Evolutionary conservation across 495 filamentous ascomycete species (phyloP).

Genomic region (Podospora bellae-mahoneyi): DNA sequence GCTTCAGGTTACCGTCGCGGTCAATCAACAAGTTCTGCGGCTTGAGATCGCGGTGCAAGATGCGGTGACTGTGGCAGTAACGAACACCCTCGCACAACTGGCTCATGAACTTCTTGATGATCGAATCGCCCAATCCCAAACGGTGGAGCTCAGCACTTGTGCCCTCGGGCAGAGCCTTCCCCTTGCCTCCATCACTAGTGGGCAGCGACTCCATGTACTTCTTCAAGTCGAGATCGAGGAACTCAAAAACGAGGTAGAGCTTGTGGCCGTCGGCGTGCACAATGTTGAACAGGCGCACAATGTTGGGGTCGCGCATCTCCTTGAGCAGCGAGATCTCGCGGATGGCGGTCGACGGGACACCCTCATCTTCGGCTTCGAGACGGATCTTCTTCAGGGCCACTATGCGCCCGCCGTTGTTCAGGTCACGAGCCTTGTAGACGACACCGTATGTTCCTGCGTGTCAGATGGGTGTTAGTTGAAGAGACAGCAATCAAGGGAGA

Average conservation of each 20-base stretch:
- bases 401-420: slow-evolving; percentile 70
- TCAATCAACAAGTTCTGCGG: slow-evolving; percentile 97
- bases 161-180: slow-evolving; percentile 82
- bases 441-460: slow-evolving; percentile 81
- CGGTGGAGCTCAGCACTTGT: slow-evolving; percentile 59
- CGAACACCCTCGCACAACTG: slow-evolving; percentile 87
- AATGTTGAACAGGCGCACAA: slow-evolving; percentile 88
- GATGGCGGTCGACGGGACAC: slow-evolving; percentile 93
- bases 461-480: slow-evolving; percentile 1
- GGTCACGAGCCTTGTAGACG: slow-evolving; percentile 87
- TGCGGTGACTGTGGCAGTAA: slow-evolving; percentile 93
- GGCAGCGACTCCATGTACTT: slow-evolving; percentile 99
- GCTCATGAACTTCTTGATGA: slow-evolving; percentile 97
- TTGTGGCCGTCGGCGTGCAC: slow-evolving; percentile 97
- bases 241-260: slow-evolving; percentile 92
- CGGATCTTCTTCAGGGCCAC: slow-evolving; percentile 98
- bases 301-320: slow-evolving; percentile 95
- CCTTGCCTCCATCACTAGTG: slow-evolving; percentile 81
- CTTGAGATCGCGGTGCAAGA: slow-evolving; percentile 95
- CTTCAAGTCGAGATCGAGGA: slow-evolving; percentile 90
- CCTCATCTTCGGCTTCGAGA: slow-evolving; percentile 95
- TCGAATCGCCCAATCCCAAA: slow-evolving; percentile 78
- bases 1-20: slow-evolving; percentile 90
- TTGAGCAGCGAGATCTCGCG: slow-evolving; percentile 95
- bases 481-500: not conserved